phyloP scores from a whole-genome alignment of 2,329 filamentous ascomycete species.

The Epichloe glyceriae region DNA sequence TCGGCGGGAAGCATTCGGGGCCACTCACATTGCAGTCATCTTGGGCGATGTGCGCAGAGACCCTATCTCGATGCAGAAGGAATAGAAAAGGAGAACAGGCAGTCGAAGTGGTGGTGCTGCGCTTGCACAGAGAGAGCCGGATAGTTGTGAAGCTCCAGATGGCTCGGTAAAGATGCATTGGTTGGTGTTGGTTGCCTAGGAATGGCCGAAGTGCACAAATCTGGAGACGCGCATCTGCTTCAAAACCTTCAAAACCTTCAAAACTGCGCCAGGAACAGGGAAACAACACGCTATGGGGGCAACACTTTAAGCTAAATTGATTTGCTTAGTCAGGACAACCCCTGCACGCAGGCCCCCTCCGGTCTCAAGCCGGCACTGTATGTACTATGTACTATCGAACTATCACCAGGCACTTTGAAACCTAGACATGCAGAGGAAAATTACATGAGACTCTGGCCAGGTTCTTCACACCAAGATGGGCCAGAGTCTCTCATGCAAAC shows the following conservation, averaged over 20 bases:
- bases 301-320: constrained; percentile 1
- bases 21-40: constrained; percentile 27
- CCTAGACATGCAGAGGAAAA: no score
- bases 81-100: background rate
- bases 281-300: no score
- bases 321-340: background rate
- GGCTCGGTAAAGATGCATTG: background rate
- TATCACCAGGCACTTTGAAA: no score
- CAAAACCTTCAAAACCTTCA: no score
- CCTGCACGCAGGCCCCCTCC: no score
- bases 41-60: constrained; percentile 7
- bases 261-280: background rate
- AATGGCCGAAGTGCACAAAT: background rate
- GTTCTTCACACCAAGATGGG: no score
- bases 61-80: background rate
- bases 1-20: background rate
- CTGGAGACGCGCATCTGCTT: constrained; percentile 1
- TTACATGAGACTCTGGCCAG: no score
- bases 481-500: no score
- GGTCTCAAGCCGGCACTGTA: no score
- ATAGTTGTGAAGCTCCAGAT: background rate
- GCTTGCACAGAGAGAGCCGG: background rate
- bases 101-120: background rate
- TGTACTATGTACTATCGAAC: no score
- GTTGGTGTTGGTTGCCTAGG: background rate